phyloP scores from a whole-genome alignment of 2,329 filamentous ascomycete species.

The Fusarium palustre region DNA sequence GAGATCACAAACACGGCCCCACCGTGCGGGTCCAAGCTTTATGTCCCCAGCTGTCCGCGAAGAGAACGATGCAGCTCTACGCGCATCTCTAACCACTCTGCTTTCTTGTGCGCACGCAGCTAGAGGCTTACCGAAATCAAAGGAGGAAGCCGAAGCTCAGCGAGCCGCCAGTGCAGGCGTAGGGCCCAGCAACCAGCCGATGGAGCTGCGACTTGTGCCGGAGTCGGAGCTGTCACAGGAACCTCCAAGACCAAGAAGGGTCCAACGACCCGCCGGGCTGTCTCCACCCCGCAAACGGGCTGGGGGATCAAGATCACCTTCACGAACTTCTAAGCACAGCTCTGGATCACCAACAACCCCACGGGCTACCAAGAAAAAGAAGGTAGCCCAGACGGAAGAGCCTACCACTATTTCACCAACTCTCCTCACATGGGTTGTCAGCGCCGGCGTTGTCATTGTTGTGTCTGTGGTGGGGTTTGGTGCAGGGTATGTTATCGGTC shows the following conservation, averaged over 20 bases:
- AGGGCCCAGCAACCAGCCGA: constrained; percentile 63
- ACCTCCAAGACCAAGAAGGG: constrained; percentile 37
- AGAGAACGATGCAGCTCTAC: constrained; percentile 92
- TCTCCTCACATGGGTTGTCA: constrained; percentile 72
- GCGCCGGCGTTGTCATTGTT: constrained; percentile 74
- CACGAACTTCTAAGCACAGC: constrained; percentile 59
- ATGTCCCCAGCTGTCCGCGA: constrained; percentile 81
- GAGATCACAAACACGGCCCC: constrained; percentile 60
- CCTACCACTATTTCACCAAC: constrained; percentile 67
- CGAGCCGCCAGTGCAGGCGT: constrained; percentile 53
- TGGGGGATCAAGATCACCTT: constrained; percentile 43
- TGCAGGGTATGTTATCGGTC: constrained; percentile 75
- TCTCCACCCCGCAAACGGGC: constrained; percentile 46
- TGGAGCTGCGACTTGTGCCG: constrained; percentile 69
- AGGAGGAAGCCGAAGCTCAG: constrained; percentile 58
- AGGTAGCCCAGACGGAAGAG: constrained; percentile 55
- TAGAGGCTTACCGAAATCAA: constrained; percentile 78
- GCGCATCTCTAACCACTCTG: constrained; percentile 92
- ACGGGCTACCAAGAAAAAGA: constrained; percentile 71
- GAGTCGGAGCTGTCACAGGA: constrained; percentile 69
- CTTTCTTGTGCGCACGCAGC: constrained; percentile 95
- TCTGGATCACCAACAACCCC: constrained; percentile 55
- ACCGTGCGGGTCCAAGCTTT: constrained; percentile 67
- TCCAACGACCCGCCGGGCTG: constrained; percentile 39
- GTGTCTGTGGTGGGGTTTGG: constrained; percentile 77